Percentiles rank a stretch among this genome's conserved stretches.
phyloP scores from a whole-genome alignment of 2,329 filamentous ascomycete genomes.

The Celoporthe dispersa region DNA sequence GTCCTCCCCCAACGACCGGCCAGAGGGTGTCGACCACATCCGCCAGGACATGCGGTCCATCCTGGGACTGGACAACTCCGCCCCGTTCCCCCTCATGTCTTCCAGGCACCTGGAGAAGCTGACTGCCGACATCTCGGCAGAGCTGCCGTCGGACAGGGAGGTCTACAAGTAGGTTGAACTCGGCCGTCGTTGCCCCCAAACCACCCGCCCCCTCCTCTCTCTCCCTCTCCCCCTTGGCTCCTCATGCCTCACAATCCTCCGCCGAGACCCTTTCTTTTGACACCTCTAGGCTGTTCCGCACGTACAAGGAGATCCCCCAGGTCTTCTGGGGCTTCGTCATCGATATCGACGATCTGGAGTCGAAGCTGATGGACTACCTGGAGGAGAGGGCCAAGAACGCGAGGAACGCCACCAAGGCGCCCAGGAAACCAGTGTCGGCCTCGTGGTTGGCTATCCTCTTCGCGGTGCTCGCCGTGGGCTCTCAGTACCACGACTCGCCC shows the following conservation, averaged over 20 bases:
- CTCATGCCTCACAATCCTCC: not conserved
- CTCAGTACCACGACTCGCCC: slow-evolving; percentile 68
- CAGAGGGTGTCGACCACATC: slow-evolving; percentile 57
- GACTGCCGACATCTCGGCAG: slow-evolving; percentile 63
- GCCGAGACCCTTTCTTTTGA: not conserved
- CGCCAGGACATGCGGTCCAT: slow-evolving; percentile 69
- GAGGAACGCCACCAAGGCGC: slow-evolving; percentile 47
- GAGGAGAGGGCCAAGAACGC: slow-evolving; percentile 64
- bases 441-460: slow-evolving; percentile 71
- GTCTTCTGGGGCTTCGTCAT: slow-evolving; percentile 71
- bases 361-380: slow-evolving; percentile 66
- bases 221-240: not conserved
- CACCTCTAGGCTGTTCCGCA: slow-evolving; percentile 59
- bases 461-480: slow-evolving; percentile 66
- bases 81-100: slow-evolving; percentile 71
- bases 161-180: slow-evolving; percentile 62
- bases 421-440: slow-evolving; percentile 58
- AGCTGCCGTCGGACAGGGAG: slow-evolving; percentile 67
- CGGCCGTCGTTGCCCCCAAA: not conserved
- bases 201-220: not conserved
- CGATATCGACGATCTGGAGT: slow-evolving; percentile 68
- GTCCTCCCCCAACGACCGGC: slow-evolving; percentile 56
- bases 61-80: slow-evolving; percentile 67
- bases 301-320: slow-evolving; percentile 70
- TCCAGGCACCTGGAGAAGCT: slow-evolving; percentile 63